Percentiles rank a stretch among this genome's conserved stretches.
Evolutionary conservation across 441 rosid species (phyloP).

Genomic region (Pelargonium myrrhifolium): DNA sequence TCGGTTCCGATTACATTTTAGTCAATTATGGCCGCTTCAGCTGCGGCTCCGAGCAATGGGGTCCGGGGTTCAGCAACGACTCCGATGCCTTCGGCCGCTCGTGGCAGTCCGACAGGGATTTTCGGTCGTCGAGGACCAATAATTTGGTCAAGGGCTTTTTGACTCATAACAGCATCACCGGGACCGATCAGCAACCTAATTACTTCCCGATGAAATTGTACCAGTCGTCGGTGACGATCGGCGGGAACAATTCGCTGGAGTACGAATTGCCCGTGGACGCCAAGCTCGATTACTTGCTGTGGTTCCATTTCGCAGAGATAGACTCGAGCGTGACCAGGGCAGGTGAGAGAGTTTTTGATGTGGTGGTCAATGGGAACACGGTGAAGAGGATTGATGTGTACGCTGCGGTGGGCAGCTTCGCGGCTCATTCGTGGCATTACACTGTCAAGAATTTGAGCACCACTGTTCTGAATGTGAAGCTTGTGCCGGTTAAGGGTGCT

Average conservation of each 20-base stretch:
- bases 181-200: constrained; percentile 59
- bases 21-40: constrained; percentile 84
- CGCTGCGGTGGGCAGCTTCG: constrained; percentile 58
- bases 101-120: constrained; percentile 67
- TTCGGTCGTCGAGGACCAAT: constrained; percentile 24
- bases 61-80: constrained; percentile 83
- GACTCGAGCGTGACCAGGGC: constrained; percentile 51
- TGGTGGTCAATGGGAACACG: constrained; percentile 55
- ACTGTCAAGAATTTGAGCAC: constrained; percentile 60
- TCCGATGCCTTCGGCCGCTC: constrained; percentile 71
- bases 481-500: constrained; percentile 52
- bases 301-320: constrained; percentile 95
- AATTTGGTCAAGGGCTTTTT: constrained; percentile 27
- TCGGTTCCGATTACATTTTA: constrained; percentile 41
- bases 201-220: constrained; percentile 87
- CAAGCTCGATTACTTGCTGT: constrained; percentile 76
- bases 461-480: constrained; percentile 43
- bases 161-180: constrained; percentile 37
- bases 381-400: constrained; percentile 69
- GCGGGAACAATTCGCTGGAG: constrained; percentile 34
- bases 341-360: constrained; percentile 70
- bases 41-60: constrained; percentile 76
- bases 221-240: constrained; percentile 54
- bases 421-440: constrained; percentile 48
- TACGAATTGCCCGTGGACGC: constrained; percentile 75